Evolutionary conservation across 768 basidiomycete genomes (phyloP).

Genomic region (Pleurotus djamor): DNA sequence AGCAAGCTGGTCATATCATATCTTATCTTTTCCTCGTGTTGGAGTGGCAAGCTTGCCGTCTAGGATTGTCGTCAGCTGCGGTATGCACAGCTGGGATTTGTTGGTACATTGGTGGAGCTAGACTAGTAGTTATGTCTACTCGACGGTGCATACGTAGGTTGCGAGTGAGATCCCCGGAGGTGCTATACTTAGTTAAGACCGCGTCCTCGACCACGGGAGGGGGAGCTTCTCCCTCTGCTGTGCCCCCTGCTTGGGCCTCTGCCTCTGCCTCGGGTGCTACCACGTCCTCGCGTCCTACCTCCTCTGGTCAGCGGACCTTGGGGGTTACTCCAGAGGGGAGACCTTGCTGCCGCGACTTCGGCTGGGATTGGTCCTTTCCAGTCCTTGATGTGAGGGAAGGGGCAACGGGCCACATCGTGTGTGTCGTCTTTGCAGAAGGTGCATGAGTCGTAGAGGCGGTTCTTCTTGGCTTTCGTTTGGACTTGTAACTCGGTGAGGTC

Average conservation of each 20-base stretch:
- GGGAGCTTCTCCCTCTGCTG: neutral
- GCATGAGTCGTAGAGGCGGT: neutral
- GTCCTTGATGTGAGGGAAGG: neutral
- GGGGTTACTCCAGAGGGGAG: neutral
- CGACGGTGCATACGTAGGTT: neutral
- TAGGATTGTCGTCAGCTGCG: neutral
- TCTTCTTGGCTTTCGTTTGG: neutral
- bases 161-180: neutral
- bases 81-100: neutral
- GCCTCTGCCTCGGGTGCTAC: neutral
- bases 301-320: neutral
- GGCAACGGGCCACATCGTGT: neutral
- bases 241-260: neutral
- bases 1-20: neutral
- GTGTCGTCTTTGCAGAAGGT: slow-evolving; percentile 1
- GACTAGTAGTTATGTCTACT: neutral
- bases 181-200: neutral
- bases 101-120: neutral
- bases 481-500: neutral
- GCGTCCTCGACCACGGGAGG: neutral
- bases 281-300: neutral
- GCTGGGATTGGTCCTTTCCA: neutral
- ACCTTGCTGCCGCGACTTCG: neutral
- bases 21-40: neutral
- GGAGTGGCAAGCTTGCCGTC: neutral